These are phyloP conservation scores for Mariannaea elegans DNA, from an alignment of 2,329 filamentous ascomycete species.

Conservation along the genomic window DNA sequence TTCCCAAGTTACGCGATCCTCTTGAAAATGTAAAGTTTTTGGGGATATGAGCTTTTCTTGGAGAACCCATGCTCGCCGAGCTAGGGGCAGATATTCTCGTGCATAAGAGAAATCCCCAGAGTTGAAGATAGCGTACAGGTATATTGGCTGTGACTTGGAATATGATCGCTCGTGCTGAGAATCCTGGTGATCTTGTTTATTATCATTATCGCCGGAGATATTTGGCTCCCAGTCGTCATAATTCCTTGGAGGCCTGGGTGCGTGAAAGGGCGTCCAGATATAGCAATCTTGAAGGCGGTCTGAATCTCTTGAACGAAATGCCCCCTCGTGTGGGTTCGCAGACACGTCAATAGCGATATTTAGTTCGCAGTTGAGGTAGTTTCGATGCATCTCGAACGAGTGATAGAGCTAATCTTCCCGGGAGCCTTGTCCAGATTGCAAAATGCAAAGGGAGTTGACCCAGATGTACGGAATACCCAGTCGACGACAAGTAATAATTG, in stretches of 20 bases:
- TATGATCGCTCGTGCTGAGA: too few species aligned
- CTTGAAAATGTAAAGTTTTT: constrained; percentile 4
- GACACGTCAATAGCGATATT: constrained; percentile 16
- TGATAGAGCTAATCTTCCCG: constrained; percentile 8
- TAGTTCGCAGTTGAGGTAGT: constrained; percentile 14
- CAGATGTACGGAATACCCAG: constrained; percentile 14
- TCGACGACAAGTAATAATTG: constrained; percentile 7
- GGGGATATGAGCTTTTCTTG: constrained; percentile 14
- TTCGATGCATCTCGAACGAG: constrained; percentile 3
- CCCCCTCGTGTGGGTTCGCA: constrained; percentile 4
- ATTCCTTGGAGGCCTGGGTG: not conserved
- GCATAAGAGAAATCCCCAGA: not conserved
- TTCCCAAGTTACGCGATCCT: constrained; percentile 11
- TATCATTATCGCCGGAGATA: not conserved
- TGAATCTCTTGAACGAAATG: constrained; percentile 11
- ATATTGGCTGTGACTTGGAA: too few species aligned
- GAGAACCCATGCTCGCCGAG: constrained; percentile 5
- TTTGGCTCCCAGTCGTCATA: too few species aligned
- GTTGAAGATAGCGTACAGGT: not conserved
- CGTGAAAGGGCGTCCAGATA: not conserved
- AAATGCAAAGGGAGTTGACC: constrained; percentile 16
- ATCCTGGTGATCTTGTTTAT: not conserved
- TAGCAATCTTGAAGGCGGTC: not conserved
- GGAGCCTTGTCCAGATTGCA: constrained; percentile 3
- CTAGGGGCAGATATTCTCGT: not conserved